These are phyloP conservation scores for Tuber calosporum DNA, from an alignment of 495 filamentous ascomycete genomes.

Conservation along the genomic window DNA sequence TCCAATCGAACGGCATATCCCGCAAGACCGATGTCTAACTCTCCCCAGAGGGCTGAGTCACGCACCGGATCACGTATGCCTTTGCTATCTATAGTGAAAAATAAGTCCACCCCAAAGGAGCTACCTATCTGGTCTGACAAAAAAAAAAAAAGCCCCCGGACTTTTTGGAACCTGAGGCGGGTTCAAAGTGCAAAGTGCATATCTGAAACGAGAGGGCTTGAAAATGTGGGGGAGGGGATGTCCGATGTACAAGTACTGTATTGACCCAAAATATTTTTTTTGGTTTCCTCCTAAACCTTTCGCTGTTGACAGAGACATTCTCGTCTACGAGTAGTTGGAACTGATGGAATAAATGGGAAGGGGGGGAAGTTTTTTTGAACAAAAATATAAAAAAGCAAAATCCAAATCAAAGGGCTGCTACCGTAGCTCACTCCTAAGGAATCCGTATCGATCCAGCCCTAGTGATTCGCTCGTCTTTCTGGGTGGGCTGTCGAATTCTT, in stretches of 20 bases:
- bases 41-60: background rate
- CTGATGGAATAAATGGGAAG: background rate
- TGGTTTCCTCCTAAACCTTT: background rate
- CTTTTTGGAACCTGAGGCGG: conserved; percentile 2
- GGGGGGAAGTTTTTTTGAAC: background rate
- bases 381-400: background rate
- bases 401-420: background rate
- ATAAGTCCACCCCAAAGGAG: background rate
- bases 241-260: too few species aligned
- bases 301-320: background rate
- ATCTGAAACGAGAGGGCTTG: background rate
- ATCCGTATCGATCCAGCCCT: background rate
- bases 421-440: background rate
- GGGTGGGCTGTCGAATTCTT: background rate
- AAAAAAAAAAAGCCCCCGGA: background rate
- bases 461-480: background rate
- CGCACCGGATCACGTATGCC: background rate
- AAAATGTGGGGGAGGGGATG: background rate
- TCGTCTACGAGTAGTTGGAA: background rate
- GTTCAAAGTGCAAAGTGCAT: background rate
- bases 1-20: background rate
- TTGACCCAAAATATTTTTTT: background rate
- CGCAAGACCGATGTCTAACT: background rate
- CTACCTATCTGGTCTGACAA: background rate
- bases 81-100: background rate